A percentile compares a stretch with the other conserved stretches of the same genome.
Evolutionary conservation across 768 basidiomycete genomes (phyloP).

Genomic region (Tricholoma saponaceum): DNA sequence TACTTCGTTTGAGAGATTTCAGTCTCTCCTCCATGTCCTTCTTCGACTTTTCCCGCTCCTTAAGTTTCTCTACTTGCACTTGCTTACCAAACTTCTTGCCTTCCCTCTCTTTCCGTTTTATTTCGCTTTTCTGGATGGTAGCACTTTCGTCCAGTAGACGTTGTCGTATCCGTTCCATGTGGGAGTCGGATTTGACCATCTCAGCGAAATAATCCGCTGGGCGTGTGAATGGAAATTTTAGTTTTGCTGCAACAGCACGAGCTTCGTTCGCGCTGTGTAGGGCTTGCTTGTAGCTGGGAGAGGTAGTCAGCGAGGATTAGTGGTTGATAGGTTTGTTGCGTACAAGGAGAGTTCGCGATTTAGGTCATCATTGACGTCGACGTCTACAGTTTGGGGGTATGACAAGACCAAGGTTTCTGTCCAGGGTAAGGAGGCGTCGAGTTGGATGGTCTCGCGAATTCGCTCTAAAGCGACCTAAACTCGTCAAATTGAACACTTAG

Average conservation of each 20-base stretch:
- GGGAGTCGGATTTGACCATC: slow-evolving; percentile 96
- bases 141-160: slow-evolving; percentile 85
- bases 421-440: slow-evolving; percentile 76
- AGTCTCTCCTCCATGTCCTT: slow-evolving; percentile 89
- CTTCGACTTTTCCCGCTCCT: slow-evolving; percentile 84
- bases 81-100: slow-evolving; percentile 99
- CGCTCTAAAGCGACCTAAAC: slow-evolving; percentile 71
- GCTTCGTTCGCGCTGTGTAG: slow-evolving; percentile 78
- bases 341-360: slow-evolving; percentile 96
- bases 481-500: background rate
- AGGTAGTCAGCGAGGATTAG: background rate
- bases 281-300: slow-evolving; percentile 88
- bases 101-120: slow-evolving; percentile 86
- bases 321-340: slow-evolving; percentile 24
- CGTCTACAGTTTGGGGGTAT: slow-evolving; percentile 70
- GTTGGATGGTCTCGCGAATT: slow-evolving; percentile 72
- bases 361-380: slow-evolving; percentile 83
- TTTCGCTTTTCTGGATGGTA: slow-evolving; percentile 86
- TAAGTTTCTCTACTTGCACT: slow-evolving; percentile 91
- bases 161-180: slow-evolving; percentile 96
- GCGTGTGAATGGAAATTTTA: slow-evolving; percentile 82
- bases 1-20: slow-evolving; percentile 88
- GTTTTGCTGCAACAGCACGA: slow-evolving; percentile 69
- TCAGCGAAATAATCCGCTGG: slow-evolving; percentile 96
- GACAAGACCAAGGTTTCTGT: slow-evolving; percentile 75